Percentiles rank a stretch among this genome's conserved stretches.
These are phyloP conservation scores for Kodamaea arcana DNA, from an alignment of 1,139 yeast species.

Conservation along the genomic window DNA sequence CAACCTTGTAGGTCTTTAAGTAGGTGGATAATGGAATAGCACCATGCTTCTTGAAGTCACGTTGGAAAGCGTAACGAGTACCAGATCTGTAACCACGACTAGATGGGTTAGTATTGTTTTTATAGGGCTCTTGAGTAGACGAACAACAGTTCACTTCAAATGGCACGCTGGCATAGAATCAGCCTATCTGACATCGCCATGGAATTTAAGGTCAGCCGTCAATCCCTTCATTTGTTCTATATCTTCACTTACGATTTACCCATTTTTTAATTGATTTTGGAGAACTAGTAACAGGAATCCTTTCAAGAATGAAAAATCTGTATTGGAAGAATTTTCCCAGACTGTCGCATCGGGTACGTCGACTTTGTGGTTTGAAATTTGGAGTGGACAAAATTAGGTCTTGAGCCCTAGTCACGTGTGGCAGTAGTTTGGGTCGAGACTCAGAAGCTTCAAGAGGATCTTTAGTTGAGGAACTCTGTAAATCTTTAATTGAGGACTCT, in stretches of 20 bases:
- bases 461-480: no score
- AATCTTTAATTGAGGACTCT: no score
- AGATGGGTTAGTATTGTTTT: conserved; percentile 19
- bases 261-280: conserved; percentile 49
- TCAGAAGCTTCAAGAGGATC: no score
- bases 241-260: conserved; percentile 67
- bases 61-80: conserved; percentile 99
- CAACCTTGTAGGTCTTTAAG: conserved; percentile 97
- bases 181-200: no score
- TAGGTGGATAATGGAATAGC: conserved; percentile 90
- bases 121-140: no score
- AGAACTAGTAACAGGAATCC: conserved; percentile 14
- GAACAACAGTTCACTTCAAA: no score
- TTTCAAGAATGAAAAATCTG: conserved; percentile 6
- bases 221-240: not conserved
- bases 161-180: no score
- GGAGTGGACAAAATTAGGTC: conserved; percentile 7
- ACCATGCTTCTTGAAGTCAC: conserved; percentile 99
- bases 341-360: not conserved
- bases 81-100: conserved; percentile 99
- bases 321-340: conserved; percentile 5
- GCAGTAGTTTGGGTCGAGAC: no score
- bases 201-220: no score
- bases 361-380: not conserved
- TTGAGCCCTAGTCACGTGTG: no score